Base-by-base conservation (phyloP, 176 grass and related monocot species). In the Oryza punctata region DNA sequence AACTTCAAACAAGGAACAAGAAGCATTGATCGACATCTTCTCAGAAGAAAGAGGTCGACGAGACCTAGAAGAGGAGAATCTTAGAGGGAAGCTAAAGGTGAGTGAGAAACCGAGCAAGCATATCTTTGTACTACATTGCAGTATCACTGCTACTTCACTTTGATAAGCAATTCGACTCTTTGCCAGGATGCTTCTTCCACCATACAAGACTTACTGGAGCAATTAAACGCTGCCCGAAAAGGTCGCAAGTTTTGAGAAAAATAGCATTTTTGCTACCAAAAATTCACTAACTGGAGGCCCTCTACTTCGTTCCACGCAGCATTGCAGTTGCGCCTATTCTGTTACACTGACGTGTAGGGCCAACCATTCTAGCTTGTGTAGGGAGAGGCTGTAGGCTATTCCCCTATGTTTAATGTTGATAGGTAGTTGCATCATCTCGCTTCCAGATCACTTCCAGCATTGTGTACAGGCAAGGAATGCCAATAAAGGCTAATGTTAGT, bases 11-110 rank as follows among this genome's bases (percentile, higher is more conserved):
- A 94, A 94, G 73, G 96, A 99, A 74, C 96, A 99, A 80, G 96
- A 96, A 78, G 93, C 96, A 40, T 63, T 96, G 69, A 99, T 99
- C 1, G 91, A 92, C 28, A 89, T 99, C 43, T 99, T 99, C 86
- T 91, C 96, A 40, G 96, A 99, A 84, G 96, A 99, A 93, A 95
- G 93, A 78, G 92, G 10, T 50, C 89, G 89, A 3, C 87, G 93
- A 61, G 93, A 92, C 65, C 80, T 71, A 85, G 96, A 99, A 47
- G 96, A 96, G 77, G 96, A 90, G 63, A 87, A 78, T 76, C 82
- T 99, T 80, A 85, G 85, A 63, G 88, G 91, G 54, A 99, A 99
- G 77, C 81, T 99, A 38, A 99, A 95, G 96, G 96, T 94, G 52
- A 90, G 78, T 28, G 30, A 47, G 28, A 79, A 45, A 41, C 38